Percentiles rank a stretch among this genome's conserved stretches.
Evolutionary conservation across 148 eudicot genomes (phyloP).

Genomic region (Vaccinium corymbosum): DNA sequence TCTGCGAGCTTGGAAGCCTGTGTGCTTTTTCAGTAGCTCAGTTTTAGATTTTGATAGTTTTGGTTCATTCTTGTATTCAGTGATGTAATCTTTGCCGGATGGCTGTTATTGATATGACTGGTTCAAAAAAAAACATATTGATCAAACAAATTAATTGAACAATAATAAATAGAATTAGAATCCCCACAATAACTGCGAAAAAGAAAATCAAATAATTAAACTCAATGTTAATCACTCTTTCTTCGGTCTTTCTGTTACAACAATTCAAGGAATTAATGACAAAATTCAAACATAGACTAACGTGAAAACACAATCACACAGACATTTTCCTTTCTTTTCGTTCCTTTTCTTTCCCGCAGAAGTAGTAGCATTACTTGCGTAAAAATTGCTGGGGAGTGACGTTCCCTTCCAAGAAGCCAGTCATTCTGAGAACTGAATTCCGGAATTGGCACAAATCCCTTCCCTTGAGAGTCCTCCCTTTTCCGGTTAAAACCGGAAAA

Average conservation of each 20-base stretch:
- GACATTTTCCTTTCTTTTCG: neutral
- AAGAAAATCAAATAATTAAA: too few species aligned
- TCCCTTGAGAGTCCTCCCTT: constrained; percentile 56
- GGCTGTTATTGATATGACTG: too few species aligned
- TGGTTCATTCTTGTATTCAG: too few species aligned
- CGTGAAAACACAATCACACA: neutral
- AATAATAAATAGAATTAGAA: neutral
- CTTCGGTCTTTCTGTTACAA: neutral
- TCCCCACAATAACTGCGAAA: too few species aligned
- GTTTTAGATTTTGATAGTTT: too few species aligned
- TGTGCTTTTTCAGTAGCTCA: too few species aligned
- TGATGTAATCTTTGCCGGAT: too few species aligned
- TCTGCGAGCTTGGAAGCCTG: too few species aligned
- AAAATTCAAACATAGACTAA: neutral
- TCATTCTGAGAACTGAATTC: constrained; percentile 65
- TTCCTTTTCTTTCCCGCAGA: constrained; percentile 17
- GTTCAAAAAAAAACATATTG: too few species aligned
- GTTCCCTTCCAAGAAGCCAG: constrained; percentile 59
- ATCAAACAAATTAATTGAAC: too few species aligned
- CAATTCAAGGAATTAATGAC: neutral
- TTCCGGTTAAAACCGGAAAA: constrained; percentile 35
- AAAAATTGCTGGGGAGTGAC: too few species aligned
- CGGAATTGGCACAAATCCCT: constrained; percentile 58
- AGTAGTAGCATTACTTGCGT: too few species aligned
- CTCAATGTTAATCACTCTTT: neutral